Evolutionary conservation across 2,329 filamentous ascomycete genomes (phyloP).

Genomic region (Alternaria burnsii): DNA sequence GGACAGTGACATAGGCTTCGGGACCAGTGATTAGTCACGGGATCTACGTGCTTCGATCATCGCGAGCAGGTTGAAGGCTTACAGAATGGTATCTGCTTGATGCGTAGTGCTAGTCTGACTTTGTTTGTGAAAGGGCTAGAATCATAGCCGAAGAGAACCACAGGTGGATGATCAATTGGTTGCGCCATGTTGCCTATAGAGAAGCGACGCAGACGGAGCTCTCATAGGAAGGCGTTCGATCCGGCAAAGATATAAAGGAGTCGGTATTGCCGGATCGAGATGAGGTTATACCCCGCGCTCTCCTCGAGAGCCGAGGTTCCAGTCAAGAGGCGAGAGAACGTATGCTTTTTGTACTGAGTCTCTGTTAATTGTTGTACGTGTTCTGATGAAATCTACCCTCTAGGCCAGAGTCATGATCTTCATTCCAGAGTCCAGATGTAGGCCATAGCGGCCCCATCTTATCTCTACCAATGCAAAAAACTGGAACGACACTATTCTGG

Average conservation of each 20-base stretch:
- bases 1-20: slow-evolving; percentile 49
- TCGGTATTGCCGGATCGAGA: background rate
- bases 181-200: slow-evolving; percentile 1
- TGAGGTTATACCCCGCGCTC: slow-evolving; percentile 13
- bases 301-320: slow-evolving; percentile 6
- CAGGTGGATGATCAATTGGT: slow-evolving; percentile 14
- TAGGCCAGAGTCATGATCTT: background rate
- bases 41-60: background rate
- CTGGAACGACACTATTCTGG: background rate
- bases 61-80: slow-evolving; percentile 6
- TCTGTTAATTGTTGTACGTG: background rate
- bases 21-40: background rate
- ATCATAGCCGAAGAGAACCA: slow-evolving; percentile 40
- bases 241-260: background rate
- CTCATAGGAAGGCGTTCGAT: background rate
- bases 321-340: background rate
- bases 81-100: slow-evolving; percentile 52
- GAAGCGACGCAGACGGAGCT: rapidly evolving
- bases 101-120: slow-evolving; percentile 45
- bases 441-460: background rate
- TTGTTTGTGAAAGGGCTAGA: slow-evolving; percentile 51
- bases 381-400: background rate
- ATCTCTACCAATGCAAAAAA: background rate
- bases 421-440: background rate
- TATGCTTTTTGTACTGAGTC: too few species aligned